Conservation (phyloP, 495 filamentous ascomycete species). For the Trichocladium uniseriatum region DNA sequence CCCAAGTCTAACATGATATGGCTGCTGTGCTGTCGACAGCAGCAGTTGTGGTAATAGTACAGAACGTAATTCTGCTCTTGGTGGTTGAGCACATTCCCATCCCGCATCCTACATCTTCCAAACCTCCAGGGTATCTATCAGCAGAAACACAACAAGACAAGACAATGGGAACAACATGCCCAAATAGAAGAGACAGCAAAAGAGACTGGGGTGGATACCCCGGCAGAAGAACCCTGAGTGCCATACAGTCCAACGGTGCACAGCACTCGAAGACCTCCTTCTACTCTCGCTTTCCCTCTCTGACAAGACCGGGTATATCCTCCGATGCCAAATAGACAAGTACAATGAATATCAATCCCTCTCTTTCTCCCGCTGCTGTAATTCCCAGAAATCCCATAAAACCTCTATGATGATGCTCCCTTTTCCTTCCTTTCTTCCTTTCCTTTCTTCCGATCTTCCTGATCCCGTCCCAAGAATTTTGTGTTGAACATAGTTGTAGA, state of each 20-base stretch:
- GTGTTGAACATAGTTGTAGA: background rate
- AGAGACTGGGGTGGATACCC: background rate
- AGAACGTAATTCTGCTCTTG: background rate
- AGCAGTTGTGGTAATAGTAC: background rate
- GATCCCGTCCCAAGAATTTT: background rate
- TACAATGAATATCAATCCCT: no score
- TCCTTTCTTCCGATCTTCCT: background rate
- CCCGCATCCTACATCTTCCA: background rate
- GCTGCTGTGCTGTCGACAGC: background rate
- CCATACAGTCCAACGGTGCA: no score
- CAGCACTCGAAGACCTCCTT: background rate
- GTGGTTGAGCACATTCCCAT: background rate
- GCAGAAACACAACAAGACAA: background rate
- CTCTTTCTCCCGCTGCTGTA: no score
- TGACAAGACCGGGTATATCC: slow-evolving; percentile 7
- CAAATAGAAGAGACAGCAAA: background rate
- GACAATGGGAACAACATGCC: background rate
- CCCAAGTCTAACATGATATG: background rate
- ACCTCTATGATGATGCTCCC: no score
- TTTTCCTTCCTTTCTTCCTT: background rate
- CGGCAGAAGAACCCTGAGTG: background rate
- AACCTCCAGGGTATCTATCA: no score
- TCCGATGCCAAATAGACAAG: background rate
- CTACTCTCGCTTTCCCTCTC: no score
- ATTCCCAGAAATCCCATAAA: no score